Evolutionary conservation across 2,329 filamentous ascomycete species (phyloP).

Genomic region (Rhinocladiella similis): DNA sequence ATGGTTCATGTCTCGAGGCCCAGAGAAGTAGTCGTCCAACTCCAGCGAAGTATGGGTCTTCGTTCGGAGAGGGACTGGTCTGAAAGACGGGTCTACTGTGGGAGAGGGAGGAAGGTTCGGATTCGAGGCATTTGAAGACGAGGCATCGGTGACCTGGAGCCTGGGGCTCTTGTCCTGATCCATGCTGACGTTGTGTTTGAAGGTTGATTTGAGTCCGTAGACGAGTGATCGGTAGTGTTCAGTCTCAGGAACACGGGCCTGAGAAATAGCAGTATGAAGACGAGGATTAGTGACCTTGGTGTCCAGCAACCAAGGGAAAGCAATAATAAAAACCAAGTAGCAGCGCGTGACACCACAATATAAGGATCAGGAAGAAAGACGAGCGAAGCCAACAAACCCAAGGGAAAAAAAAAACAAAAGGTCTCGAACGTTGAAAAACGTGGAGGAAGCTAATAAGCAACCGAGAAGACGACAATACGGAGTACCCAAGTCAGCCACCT

Average conservation of each 20-base stretch:
- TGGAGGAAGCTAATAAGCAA: neutral
- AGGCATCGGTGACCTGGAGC: constrained; percentile 21
- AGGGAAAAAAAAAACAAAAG: neutral
- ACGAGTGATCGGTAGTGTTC: no score
- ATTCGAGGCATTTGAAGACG: constrained; percentile 20
- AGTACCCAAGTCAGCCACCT: neutral
- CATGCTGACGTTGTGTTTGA: neutral
- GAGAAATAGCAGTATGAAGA: neutral
- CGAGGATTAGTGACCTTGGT: neutral
- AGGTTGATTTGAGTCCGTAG: neutral
- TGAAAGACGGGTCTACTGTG: constrained; percentile 18
- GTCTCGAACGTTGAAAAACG: neutral
- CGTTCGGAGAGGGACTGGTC: constrained; percentile 17
- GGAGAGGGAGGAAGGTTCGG: constrained; percentile 15
- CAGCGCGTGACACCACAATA: neutral
- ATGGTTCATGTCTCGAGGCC: constrained; percentile 66
- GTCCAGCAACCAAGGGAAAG: neutral
- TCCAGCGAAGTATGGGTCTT: constrained; percentile 40
- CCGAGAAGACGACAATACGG: neutral
- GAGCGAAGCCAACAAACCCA: neutral
- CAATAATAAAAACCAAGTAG: neutral
- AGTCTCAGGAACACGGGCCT: no score
- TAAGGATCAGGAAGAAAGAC: neutral
- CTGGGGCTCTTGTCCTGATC: constrained; percentile 16
- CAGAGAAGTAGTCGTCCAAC: constrained; percentile 62